Base-by-base conservation (phyloP, 352 stramenopile species). In the Aphanomyces euteiches region DNA sequence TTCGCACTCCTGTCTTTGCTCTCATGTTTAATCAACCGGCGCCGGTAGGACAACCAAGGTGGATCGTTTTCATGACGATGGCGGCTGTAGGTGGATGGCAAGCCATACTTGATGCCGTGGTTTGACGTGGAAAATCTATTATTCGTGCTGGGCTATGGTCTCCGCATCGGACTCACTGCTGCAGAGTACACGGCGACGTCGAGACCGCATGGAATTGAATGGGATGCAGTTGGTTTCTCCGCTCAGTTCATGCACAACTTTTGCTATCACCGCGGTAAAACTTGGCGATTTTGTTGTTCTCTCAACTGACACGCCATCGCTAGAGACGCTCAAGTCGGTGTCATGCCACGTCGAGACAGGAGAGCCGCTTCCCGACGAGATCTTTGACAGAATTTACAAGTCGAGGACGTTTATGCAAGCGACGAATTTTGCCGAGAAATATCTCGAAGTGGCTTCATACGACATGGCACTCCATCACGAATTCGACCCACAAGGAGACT, bases 241-340 rank as follows among this genome's bases (percentile, higher is more conserved):
- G 98, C 88, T 12, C 96, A 99, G 79, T 99, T 99, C 83, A 99
- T 99, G 96, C 96, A 99, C 69, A 99, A 99, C 77, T 99, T 97
- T 81, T 98, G 94, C 77, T 99, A 99, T 77, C 91, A 99, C 75
- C 76, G 85, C 56, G 54, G 54, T 43, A 60, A 50, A n/a, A 15
- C 43, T n/a, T n/a, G 10, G 10, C 17, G 1, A 43, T 2, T 12
- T 43, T 12, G 43, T 12, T 1, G 17, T 50, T 1, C 17, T 50
- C 17, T 50, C 10, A 50, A 50, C 43, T 12, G 43, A 12, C 10
- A n/a, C 1, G 43, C 17, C 0, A n/a, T 50, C 17, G 43, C 28
- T 50, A 50, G 43, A 50, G 10, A 58, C 50, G 50, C 19, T 58
- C 7, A 17, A 17, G 36, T 78, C 75, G 5, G 92, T 96, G 70